Base-by-base conservation (phyloP, 1,139 yeast genomes). In the Saccharomycopsis hybrid region DNA sequence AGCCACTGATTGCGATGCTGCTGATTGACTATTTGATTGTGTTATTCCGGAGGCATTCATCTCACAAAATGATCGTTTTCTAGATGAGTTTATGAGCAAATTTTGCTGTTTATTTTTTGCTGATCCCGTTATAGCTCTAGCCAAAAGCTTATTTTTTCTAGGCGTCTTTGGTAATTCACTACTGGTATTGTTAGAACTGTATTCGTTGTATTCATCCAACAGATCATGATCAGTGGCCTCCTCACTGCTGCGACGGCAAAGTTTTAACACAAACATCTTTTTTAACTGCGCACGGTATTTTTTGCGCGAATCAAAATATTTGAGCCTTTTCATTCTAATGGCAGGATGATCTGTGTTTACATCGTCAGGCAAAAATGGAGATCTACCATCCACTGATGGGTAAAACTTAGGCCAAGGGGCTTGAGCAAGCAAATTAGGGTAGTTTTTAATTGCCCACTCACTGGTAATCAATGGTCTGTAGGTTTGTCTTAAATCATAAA, bases 11-110 rank as follows among this genome's bases (percentile, higher is more conserved):
- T 62, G 66, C 24, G 48, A 73, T 64, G 53, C 61, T 66, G 50
- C 35, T 24, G 45, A 32, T 36, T 2, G 61, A 51, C 63, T 64
- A 2, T 82, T 79, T 2, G 85, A 82, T 39, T 83, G 83, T 57
- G 80, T 78, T 56, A 80, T 82, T 1, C 95, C 95, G 2, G 94
- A 84, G 2, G 95, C 96, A 33, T 82, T 82, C 42, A 84, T 82
- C 57, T 85, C 95, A 54, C 69, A 74, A 56, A 73, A 72, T 52
- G 74, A 71, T 24, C 76, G 64, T 46, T 70, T 71, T 28, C 29
- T 35, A 7, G 9, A 7, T 5, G 9, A 9, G 5, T 36, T 9
- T 24, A 36, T 9, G 24, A 36, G 24, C 18, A 36, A 5, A 11
- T 11, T 31, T 9, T 36, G 9, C 18, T 36, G 9, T 7, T 9